Evolutionary conservation across 2,329 filamentous ascomycete species (phyloP), one percentile per base, ranked within the genome.

Genomic region (Exophiala oligosperma): DNA sequence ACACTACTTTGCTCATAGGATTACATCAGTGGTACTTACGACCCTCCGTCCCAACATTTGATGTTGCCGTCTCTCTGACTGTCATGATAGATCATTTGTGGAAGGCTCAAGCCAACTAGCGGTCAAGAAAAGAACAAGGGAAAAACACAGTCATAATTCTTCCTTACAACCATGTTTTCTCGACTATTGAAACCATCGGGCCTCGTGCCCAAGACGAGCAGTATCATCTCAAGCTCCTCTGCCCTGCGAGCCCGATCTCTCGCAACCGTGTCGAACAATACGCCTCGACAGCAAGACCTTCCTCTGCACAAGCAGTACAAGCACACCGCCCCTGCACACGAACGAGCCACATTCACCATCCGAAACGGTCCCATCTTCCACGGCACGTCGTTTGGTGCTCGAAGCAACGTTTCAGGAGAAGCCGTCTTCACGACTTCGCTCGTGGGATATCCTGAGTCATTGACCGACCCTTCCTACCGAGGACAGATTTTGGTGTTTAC

Each of bases 381-480:
- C 69, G 94, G 94, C 73, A 96, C 90, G 73, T 96, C 93, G 59
- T 99, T 97, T 70, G 94, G 94, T 70, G 94, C 94, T 72, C 94
- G 95, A 76, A 85, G 89, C 74, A 99, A 97, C 82, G 90, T 97
- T 73, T 96, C 92, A 64, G 94, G 94, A 68, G 94, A 99, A 81
- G 94, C 94, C 47, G 94, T 97, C 74, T 99, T 99, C 82, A 97
- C 94, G 63, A 97, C 94, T 61, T 97, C 93, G 24, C 86, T 97
- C 56, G 94, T 99, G 59, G 94, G 94, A 70, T 99, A 99, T 76
- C 94, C 94, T 67, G 94, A 99, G 81, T 97, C 84, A 47, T 79
- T 88, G 79, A 86, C 84, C 70, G 85, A 87, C 66, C 85, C 85
- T 11, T 87, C 85, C 56, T 88, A 88, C 74, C 84, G 85, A 66